phyloP scores from a whole-genome alignment of 208 protist genomes.

The Leishmania arabica region DNA sequence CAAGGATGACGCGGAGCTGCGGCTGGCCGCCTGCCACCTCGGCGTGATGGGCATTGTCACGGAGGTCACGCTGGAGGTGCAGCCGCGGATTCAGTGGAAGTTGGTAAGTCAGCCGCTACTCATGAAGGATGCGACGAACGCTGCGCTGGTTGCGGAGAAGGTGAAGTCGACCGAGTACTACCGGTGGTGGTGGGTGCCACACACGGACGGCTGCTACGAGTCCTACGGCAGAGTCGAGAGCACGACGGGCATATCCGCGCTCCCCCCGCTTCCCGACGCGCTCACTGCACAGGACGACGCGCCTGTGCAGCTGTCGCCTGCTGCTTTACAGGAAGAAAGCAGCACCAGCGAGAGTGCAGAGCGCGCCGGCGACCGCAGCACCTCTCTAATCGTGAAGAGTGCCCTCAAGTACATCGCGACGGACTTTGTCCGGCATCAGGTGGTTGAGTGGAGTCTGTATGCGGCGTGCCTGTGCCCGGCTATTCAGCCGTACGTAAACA shows the following conservation, averaged over 20 bases:
- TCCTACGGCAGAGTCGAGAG: constrained; percentile 44
- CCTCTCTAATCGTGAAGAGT: constrained; percentile 1
- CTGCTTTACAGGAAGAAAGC: background rate
- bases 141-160: constrained; percentile 35
- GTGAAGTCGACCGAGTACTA: constrained; percentile 53
- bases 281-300: background rate
- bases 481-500: constrained; percentile 71
- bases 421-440: constrained; percentile 58
- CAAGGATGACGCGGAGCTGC: constrained; percentile 31
- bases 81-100: constrained; percentile 50
- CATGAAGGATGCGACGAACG: constrained; percentile 39
- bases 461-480: constrained; percentile 41
- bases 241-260: background rate
- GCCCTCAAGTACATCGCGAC: constrained; percentile 23
- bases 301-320: background rate
- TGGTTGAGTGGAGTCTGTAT: constrained; percentile 56
- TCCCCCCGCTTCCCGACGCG: background rate
- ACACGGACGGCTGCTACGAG: constrained; percentile 76
- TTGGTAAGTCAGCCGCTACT: constrained; percentile 47
- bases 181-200: constrained; percentile 82
- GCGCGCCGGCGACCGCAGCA: background rate
- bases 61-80: constrained; percentile 57
- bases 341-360: background rate
- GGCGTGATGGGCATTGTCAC: constrained; percentile 69
- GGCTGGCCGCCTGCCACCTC: constrained; percentile 63